Percentiles rank a stretch among this genome's conserved stretches.
These are phyloP conservation scores for Aplosporella prunicola DNA, from an alignment of 2,329 filamentous ascomycete genomes.

Conservation along the genomic window DNA sequence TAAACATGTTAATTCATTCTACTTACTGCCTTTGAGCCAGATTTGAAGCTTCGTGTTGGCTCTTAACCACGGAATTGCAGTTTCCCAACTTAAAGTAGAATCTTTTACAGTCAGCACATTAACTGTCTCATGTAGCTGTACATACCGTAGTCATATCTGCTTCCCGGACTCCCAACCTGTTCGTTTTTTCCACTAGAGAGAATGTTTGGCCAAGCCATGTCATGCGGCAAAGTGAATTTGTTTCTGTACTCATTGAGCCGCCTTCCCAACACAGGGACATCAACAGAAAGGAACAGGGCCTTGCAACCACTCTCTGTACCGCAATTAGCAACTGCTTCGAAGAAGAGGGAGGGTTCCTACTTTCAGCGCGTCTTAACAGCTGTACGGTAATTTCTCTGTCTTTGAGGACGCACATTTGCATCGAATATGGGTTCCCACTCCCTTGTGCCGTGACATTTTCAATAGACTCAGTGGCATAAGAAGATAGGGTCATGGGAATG, in stretches of 20 bases:
- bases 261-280: conserved; percentile 45
- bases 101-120: conserved; percentile 8
- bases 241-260: conserved; percentile 47
- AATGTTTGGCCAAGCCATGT: conserved; percentile 37
- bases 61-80: conserved; percentile 41
- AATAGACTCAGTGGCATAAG: conserved; percentile 50
- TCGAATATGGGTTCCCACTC: conserved; percentile 38
- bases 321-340: background rate
- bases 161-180: conserved; percentile 10
- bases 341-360: conserved; percentile 18
- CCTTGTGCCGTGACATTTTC: conserved; percentile 49
- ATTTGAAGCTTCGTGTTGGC: conserved; percentile 40
- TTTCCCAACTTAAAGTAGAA: conserved; percentile 36
- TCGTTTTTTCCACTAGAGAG: conserved; percentile 17
- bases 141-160: conserved; percentile 3
- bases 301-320: conserved; percentile 39
- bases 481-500: conserved; percentile 56
- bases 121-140: background rate
- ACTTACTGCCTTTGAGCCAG: conserved; percentile 36
- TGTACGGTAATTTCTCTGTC: conserved; percentile 36
- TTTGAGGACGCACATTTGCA: conserved; percentile 47
- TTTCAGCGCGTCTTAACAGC: conserved; percentile 35
- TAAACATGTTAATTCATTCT: background rate
- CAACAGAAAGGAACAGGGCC: conserved; percentile 47
- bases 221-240: conserved; percentile 39